Evolutionary conservation across 495 filamentous ascomycete genomes (phyloP).

Genomic region (Aspergillus heteromorphus): DNA sequence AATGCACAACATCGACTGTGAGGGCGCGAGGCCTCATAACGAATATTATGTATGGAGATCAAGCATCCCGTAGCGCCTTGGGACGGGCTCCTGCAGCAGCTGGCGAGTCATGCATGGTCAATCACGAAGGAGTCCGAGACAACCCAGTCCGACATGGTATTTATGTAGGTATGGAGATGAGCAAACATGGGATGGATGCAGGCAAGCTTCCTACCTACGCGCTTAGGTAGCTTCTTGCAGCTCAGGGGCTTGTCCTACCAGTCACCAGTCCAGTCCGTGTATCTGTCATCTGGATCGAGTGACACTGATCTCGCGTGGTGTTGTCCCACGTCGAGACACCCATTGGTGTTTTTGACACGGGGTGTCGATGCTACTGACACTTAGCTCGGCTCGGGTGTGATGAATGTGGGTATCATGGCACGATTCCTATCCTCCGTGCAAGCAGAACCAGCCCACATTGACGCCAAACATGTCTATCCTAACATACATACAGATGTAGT

Average conservation of each 20-base stretch:
- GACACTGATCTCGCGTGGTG: conserved; percentile 1
- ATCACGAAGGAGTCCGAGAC: not conserved
- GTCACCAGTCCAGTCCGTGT: too few species aligned
- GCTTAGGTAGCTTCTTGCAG: not conserved
- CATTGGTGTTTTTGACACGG: too few species aligned
- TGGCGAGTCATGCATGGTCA: not conserved
- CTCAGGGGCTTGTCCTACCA: not conserved
- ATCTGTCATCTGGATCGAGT: not conserved
- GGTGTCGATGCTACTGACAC: not conserved
- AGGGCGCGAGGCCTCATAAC: not conserved
- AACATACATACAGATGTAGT: not conserved
- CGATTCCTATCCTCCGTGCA: not conserved
- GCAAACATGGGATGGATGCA: not conserved
- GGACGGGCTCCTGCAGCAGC: not conserved
- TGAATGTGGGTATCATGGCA: not conserved
- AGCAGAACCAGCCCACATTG: not conserved
- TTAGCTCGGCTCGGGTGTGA: not conserved
- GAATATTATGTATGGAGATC: not conserved
- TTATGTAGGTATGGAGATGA: not conserved
- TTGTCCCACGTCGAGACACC: not conserved
- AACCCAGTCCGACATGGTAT: not conserved
- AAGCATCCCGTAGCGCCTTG: not conserved
- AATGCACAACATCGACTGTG: not conserved
- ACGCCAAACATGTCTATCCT: not conserved
- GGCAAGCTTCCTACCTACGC: not conserved